Evolutionary conservation across 805 yeast species (phyloP).

Genomic region (Cyberlindnera subsufficiens): DNA sequence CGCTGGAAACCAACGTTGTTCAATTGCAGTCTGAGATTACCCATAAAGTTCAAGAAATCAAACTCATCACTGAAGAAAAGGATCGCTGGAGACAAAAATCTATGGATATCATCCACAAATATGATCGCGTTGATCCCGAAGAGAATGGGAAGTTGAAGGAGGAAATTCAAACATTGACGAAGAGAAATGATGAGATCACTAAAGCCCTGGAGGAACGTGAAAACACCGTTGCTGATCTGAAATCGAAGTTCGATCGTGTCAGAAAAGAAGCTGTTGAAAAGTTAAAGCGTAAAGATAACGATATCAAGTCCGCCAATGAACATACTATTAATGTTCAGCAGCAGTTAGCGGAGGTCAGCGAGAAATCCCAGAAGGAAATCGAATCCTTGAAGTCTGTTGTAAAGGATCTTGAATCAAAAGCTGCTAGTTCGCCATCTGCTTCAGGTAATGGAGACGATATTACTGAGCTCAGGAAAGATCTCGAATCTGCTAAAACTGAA

Average conservation of each 20-base stretch:
- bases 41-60: conserved; percentile 44
- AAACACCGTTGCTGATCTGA: conserved; percentile 17
- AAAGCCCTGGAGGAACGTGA: conserved; percentile 14
- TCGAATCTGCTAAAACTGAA: conserved; percentile 6
- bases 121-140: conserved; percentile 42
- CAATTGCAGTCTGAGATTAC: conserved; percentile 35
- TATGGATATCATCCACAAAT: conserved; percentile 39
- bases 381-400: conserved; percentile 12
- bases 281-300: conserved; percentile 18
- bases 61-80: conserved; percentile 44
- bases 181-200: conserved; percentile 20
- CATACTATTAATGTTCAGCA: conserved; percentile 1
- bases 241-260: conserved; percentile 15
- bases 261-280: conserved; percentile 25
- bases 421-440: background rate
- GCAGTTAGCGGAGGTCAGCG: conserved; percentile 14
- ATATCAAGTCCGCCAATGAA: conserved; percentile 9
- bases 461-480: conserved; percentile 6
- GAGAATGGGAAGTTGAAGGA: conserved; percentile 34
- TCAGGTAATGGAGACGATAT: background rate
- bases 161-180: conserved; percentile 21
- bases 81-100: conserved; percentile 54
- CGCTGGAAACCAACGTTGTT: conserved; percentile 36
- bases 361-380: conserved; percentile 12
- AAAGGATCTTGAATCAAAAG: conserved; percentile 8